Conservation (phyloP, 805 yeast genomes). For the Lachancea fermentati region DNA sequence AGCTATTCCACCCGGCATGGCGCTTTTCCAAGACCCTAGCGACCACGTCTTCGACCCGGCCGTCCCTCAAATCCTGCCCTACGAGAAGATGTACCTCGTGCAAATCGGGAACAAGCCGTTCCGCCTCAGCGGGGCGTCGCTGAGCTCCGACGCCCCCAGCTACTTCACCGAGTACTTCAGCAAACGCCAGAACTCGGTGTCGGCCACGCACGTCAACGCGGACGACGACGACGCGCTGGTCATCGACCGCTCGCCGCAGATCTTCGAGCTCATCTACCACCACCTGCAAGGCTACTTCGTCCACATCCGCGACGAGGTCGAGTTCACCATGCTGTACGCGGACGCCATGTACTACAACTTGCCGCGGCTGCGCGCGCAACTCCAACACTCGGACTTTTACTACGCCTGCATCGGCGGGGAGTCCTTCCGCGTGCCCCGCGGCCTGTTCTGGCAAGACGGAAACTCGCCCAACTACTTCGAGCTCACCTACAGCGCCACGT, state of each 20-base stretch:
- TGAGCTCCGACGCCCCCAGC: slow-evolving; percentile 83
- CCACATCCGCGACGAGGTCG: slow-evolving; percentile 51
- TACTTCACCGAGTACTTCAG: slow-evolving; percentile 73
- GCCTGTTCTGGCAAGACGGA: slow-evolving; percentile 52
- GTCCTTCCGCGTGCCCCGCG: slow-evolving; percentile 54
- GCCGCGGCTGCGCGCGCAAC: slow-evolving; percentile 44
- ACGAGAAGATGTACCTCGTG: slow-evolving; percentile 60
- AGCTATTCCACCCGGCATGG: too few relatives aligned
- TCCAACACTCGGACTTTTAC: slow-evolving; percentile 51
- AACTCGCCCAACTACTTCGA: slow-evolving; percentile 76
- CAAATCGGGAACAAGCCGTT: slow-evolving; percentile 64
- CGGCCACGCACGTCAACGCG: too few relatives aligned
- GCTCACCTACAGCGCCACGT: slow-evolving; percentile 48
- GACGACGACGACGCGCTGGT: slow-evolving; percentile 38
- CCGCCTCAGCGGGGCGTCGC: slow-evolving; percentile 65
- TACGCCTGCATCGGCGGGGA: slow-evolving; percentile 52
- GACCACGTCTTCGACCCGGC: slow-evolving; percentile 30
- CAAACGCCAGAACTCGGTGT: too few relatives aligned
- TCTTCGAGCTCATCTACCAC: slow-evolving; percentile 58
- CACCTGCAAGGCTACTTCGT: slow-evolving; percentile 82
- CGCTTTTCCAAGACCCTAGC: not conserved
- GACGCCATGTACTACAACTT: slow-evolving; percentile 73
- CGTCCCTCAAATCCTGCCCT: slow-evolving; percentile 56
- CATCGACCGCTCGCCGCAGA: slow-evolving; percentile 68
- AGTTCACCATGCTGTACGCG: slow-evolving; percentile 53